Conservation (phyloP, 1,284 basidiomycete species). For the Volvariella volvacea region DNA sequence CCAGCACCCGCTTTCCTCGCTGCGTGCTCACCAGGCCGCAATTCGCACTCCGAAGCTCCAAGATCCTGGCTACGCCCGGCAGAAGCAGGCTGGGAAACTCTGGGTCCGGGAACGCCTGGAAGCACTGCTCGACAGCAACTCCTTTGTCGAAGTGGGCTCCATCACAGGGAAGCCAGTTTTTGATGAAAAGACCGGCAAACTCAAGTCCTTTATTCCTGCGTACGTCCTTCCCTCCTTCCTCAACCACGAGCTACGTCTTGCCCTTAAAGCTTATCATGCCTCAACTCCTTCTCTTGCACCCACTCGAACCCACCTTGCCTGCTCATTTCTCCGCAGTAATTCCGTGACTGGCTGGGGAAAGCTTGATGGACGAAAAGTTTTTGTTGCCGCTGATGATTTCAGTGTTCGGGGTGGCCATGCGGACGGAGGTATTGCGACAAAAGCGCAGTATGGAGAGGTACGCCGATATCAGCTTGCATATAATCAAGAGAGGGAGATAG, state of each 20-base stretch:
- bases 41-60: constrained; percentile 25
- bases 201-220: constrained; percentile 31
- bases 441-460: too few species aligned
- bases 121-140: constrained; percentile 26
- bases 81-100: constrained; percentile 32
- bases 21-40: constrained; percentile 24
- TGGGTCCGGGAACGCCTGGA: constrained; percentile 35
- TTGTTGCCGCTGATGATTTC: too few species aligned
- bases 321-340: constrained; percentile 22
- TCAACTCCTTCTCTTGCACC: too few species aligned
- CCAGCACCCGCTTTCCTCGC: constrained; percentile 24
- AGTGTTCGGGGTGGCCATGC: too few species aligned
- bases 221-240: constrained; percentile 14
- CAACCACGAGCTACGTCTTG: too few species aligned
- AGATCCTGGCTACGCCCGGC: constrained; percentile 35
- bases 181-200: constrained; percentile 23
- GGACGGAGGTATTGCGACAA: too few species aligned
- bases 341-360: constrained; percentile 32
- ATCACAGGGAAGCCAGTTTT: constrained; percentile 30
- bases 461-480: too few species aligned
- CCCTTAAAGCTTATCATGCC: too few species aligned
- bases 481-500: too few species aligned
- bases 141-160: constrained; percentile 32
- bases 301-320: neutral
- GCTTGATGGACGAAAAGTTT: too few species aligned